phyloP scores from a whole-genome alignment of 768 basidiomycete species.

The Pulveroboletus sp. region DNA sequence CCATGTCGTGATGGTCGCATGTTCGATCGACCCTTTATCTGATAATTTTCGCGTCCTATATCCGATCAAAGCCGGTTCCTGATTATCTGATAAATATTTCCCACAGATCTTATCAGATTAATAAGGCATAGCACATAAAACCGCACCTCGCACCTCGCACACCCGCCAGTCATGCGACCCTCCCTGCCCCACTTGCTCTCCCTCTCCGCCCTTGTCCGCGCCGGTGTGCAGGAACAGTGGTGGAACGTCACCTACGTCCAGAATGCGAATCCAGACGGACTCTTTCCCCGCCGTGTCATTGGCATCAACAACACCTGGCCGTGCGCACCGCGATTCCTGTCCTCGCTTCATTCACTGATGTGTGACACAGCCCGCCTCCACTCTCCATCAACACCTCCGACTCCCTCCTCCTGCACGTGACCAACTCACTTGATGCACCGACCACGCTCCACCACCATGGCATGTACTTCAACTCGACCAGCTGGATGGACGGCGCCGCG shows the following conservation, averaged over 20 bases:
- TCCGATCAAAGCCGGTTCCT: too few relatives aligned
- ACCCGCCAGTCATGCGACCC: too few relatives aligned
- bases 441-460: slow-evolving; percentile 90
- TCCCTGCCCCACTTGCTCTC: slow-evolving; percentile 8
- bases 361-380: slow-evolving; percentile 85
- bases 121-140: neutral
- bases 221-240: slow-evolving; percentile 74
- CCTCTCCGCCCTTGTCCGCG: slow-evolving; percentile 41
- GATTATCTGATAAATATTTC: slow-evolving; percentile 9
- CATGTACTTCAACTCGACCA: slow-evolving; percentile 86
- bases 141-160: too few relatives aligned
- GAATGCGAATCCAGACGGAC: slow-evolving; percentile 80
- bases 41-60: neutral
- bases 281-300: slow-evolving; percentile 70
- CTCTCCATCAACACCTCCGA: slow-evolving; percentile 71
- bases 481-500: slow-evolving; percentile 88
- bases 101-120: neutral
- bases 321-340: slow-evolving; percentile 43
- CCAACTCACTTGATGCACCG: slow-evolving; percentile 64
- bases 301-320: slow-evolving; percentile 95
- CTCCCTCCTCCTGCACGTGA: slow-evolving; percentile 71
- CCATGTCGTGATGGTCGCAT: too few relatives aligned
- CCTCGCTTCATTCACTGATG: too few relatives aligned
- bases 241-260: slow-evolving; percentile 90
- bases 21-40: neutral